Conservation (phyloP, 2,329 filamentous ascomycete species). For the Erysiphe neolycopersici region DNA sequence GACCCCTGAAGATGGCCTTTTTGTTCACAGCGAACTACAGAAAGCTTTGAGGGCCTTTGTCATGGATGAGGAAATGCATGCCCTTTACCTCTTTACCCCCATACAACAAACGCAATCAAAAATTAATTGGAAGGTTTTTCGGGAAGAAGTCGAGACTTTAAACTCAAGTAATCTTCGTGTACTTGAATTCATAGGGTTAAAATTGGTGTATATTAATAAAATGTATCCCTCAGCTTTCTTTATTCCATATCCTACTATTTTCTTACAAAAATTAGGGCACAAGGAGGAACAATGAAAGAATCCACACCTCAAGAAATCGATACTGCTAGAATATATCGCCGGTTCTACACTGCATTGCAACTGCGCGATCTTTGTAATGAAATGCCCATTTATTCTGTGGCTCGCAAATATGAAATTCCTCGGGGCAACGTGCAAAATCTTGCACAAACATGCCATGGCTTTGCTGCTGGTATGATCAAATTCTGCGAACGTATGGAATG, state of each 20-base stretch:
- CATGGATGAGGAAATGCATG: conserved; percentile 58
- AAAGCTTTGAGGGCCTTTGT: conserved; percentile 46
- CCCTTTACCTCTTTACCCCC: conserved; percentile 53
- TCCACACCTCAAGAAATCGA: conserved; percentile 32
- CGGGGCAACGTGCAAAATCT: conserved; percentile 46
- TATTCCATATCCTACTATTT: neutral
- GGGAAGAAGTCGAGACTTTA: conserved; percentile 40
- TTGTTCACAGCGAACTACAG: conserved; percentile 41
- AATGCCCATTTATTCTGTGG: conserved; percentile 40
- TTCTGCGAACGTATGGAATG: conserved; percentile 57
- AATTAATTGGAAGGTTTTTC: conserved; percentile 48
- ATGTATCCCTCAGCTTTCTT: conserved; percentile 22
- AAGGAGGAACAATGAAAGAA: conserved; percentile 37
- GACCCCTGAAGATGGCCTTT: conserved; percentile 48
- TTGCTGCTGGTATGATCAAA: conserved; percentile 53
- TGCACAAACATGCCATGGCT: conserved; percentile 50
- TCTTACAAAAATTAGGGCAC: conserved; percentile 23
- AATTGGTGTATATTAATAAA: conserved; percentile 36
- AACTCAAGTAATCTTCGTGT: conserved; percentile 48
- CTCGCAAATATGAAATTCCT: conserved; percentile 41
- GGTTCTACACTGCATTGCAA: conserved; percentile 51
- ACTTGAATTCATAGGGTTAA: conserved; percentile 39
- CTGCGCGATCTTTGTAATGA: conserved; percentile 60
- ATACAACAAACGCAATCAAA: conserved; percentile 28
- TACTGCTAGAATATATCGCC: conserved; percentile 34